These are phyloP conservation scores for Aspergillus biplanus DNA, from an alignment of 495 filamentous ascomycete species.

Conservation along the genomic window DNA sequence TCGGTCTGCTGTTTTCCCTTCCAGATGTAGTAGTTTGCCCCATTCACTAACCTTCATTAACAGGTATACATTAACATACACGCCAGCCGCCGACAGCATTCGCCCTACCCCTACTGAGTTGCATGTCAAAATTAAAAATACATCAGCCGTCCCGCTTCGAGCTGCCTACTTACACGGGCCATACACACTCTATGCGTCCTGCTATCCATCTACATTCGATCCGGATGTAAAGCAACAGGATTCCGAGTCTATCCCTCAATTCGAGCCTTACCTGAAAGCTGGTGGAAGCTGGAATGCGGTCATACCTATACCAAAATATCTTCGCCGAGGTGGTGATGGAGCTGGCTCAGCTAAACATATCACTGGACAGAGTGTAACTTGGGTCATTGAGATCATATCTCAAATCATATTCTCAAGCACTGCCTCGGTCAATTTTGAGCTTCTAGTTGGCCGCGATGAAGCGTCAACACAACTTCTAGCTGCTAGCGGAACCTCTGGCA, in stretches of 20 bases:
- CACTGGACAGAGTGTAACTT: slow-evolving; percentile 64
- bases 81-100: slow-evolving; percentile 83
- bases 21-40: background rate
- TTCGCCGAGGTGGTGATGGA: slow-evolving; percentile 14
- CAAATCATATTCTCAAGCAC: slow-evolving; percentile 90
- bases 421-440: slow-evolving; percentile 87
- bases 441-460: slow-evolving; percentile 83
- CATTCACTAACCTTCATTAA: background rate
- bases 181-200: slow-evolving; percentile 84
- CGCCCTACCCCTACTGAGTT: slow-evolving; percentile 78
- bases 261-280: slow-evolving; percentile 94
- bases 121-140: slow-evolving; percentile 86
- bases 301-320: slow-evolving; percentile 72
- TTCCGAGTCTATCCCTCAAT: slow-evolving; percentile 72
- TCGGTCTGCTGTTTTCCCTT: slow-evolving; percentile 42
- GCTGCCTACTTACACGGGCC: slow-evolving; percentile 96
- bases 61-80: slow-evolving; percentile 91
- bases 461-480: slow-evolving; percentile 73
- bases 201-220: slow-evolving; percentile 78
- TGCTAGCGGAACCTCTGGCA: slow-evolving; percentile 41
- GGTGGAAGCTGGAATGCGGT: slow-evolving; percentile 81
- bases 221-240: slow-evolving; percentile 71
- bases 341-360: slow-evolving; percentile 9
- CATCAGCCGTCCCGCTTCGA: slow-evolving; percentile 84
- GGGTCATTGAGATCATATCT: slow-evolving; percentile 89